These are phyloP conservation scores for Pyricularia sp. DNA, from an alignment of 2,329 filamentous ascomycete genomes.

Conservation along the genomic window DNA sequence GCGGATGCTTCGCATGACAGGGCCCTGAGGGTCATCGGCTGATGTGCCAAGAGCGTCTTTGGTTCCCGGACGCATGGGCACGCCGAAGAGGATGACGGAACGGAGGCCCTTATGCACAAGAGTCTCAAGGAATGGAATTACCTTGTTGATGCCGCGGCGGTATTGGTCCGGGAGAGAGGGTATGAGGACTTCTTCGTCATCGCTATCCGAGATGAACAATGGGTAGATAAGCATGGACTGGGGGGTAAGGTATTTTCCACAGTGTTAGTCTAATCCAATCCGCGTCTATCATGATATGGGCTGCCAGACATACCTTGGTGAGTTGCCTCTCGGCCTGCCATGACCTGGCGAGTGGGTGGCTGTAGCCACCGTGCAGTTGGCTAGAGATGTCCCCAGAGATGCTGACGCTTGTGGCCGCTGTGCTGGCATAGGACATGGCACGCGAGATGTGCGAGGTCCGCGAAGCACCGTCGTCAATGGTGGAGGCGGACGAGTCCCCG, in stretches of 20 bases:
- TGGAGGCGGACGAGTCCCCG: slow-evolving; percentile 37
- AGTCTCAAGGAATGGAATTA: slow-evolving; percentile 76
- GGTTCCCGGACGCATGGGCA: slow-evolving; percentile 67
- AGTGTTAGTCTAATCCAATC: neutral
- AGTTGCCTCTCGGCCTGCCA: slow-evolving; percentile 82
- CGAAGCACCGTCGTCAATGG: slow-evolving; percentile 50
- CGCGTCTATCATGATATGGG: neutral
- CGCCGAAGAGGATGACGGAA: slow-evolving; percentile 92
- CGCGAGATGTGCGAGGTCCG: slow-evolving; percentile 52
- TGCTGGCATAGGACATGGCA: slow-evolving; percentile 58
- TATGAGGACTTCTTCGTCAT: slow-evolving; percentile 85
- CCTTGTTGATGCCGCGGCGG: slow-evolving; percentile 77
- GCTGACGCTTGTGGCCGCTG: slow-evolving; percentile 58
- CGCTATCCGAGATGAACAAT: slow-evolving; percentile 88
- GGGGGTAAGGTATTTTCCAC: neutral
- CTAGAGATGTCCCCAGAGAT: slow-evolving; percentile 69
- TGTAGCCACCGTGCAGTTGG: slow-evolving; percentile 76
- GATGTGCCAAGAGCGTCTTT: slow-evolving; percentile 90
- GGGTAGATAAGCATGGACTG: slow-evolving; percentile 98
- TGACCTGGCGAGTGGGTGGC: slow-evolving; percentile 66
- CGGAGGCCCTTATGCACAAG: slow-evolving; percentile 83
- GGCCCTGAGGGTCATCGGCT: slow-evolving; percentile 86
- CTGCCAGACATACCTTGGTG: slow-evolving; percentile 57
- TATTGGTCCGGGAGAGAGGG: slow-evolving; percentile 85
- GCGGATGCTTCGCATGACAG: slow-evolving; percentile 80